Conservation (phyloP, 225 moss, liverwort and hornwort genomes). For the Marchantia polymorpha region DNA sequence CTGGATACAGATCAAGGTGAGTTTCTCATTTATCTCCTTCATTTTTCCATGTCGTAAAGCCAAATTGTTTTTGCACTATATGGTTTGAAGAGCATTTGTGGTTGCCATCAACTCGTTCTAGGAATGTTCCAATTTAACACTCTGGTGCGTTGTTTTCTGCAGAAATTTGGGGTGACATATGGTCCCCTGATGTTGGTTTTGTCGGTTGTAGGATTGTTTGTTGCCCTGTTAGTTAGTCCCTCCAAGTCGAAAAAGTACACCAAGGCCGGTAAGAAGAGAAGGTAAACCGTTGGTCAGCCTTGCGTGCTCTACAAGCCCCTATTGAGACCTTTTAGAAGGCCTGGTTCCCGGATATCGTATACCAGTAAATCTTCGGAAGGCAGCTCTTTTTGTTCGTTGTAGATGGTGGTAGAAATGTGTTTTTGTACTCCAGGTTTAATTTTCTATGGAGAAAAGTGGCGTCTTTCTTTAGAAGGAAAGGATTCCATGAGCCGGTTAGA, state of each 20-base stretch:
- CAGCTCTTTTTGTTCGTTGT: conserved; percentile 20
- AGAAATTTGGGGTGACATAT: conserved; percentile 47
- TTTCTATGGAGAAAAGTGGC: conserved; percentile 1
- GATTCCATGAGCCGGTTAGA: conserved; percentile 1
- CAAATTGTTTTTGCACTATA: background rate
- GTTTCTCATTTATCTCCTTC: background rate
- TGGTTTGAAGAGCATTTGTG: too few species aligned
- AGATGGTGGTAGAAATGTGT: conserved; percentile 14
- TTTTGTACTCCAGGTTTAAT: conserved; percentile 14
- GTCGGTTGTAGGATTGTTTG: conserved; percentile 50
- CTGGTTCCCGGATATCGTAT: background rate
- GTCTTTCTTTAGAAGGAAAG: conserved; percentile 5
- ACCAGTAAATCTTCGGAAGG: background rate
- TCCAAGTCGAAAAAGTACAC: conserved; percentile 52
- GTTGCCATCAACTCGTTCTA: too few species aligned
- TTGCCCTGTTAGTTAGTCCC: conserved; percentile 43
- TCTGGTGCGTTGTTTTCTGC: conserved; percentile 14
- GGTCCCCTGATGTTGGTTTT: conserved; percentile 55
- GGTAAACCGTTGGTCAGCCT: conserved; percentile 19
- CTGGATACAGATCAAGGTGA: conserved; percentile 42
- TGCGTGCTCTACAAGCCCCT: conserved; percentile 4
- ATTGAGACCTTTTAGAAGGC: conserved; percentile 5
- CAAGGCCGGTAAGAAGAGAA: conserved; percentile 46
- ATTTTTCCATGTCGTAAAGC: background rate
- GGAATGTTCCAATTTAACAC: background rate